Evolutionary conservation across 2,329 filamentous ascomycete genomes (phyloP).

Genomic region (Fusarium lateritium): DNA sequence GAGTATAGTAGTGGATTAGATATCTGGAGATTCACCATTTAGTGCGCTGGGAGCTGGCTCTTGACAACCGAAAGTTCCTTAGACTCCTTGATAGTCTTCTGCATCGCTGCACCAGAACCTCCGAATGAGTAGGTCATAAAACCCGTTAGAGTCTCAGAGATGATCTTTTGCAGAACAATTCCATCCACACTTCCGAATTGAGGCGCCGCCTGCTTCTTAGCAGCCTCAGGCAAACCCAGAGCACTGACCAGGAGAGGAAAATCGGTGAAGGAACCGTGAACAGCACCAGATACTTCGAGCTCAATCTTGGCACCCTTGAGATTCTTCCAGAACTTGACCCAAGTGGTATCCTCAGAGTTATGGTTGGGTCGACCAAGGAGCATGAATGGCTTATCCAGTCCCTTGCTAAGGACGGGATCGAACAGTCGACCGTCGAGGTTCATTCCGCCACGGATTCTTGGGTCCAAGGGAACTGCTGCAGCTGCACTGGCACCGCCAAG

Average conservation of each 20-base stretch:
- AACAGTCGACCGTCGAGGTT: conserved; percentile 59
- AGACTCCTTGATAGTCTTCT: conserved; percentile 10
- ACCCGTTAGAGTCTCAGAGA: conserved; percentile 40
- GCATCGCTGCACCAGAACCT: conserved; percentile 17
- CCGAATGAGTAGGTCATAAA: conserved; percentile 45
- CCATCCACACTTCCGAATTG: conserved; percentile 31
- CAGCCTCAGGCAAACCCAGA: conserved; percentile 38
- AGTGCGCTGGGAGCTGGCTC: conserved; percentile 25
- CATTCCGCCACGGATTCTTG: conserved; percentile 55
- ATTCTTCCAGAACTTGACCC: conserved; percentile 50
- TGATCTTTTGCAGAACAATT: conserved; percentile 30
- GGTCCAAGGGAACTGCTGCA: conserved; percentile 51
- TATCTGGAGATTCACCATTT: neutral
- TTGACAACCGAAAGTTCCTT: conserved; percentile 39
- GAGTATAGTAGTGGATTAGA: neutral
- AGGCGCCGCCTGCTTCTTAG: neutral
- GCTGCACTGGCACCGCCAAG: conserved; percentile 58
- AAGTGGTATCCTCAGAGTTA: conserved; percentile 50
- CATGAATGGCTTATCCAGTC: conserved; percentile 51
- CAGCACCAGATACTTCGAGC: conserved; percentile 44
- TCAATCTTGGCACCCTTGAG: conserved; percentile 48
- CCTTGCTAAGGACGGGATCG: conserved; percentile 48
- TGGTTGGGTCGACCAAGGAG: conserved; percentile 52
- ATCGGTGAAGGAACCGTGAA: conserved; percentile 54
- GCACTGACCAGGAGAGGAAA: conserved; percentile 48